Conservation (phyloP, 73 alveolate species). For the Uronychia binucleata region DNA sequence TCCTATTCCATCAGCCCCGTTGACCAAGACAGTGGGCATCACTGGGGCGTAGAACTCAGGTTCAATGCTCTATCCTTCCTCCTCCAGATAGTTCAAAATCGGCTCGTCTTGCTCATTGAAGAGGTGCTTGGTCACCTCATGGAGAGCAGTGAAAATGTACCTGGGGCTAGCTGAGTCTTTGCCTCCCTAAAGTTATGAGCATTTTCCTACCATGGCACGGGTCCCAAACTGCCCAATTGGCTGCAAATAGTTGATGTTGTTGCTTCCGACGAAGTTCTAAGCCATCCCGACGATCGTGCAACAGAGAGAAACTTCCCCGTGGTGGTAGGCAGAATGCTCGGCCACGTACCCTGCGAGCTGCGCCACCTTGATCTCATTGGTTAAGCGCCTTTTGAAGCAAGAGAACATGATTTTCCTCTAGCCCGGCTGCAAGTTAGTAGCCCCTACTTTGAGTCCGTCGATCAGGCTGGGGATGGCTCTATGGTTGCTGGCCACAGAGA, state of each 20-base stretch:
- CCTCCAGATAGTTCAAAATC: slow-evolving; percentile 84
- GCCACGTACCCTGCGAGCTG: slow-evolving; percentile 98
- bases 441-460: slow-evolving; percentile 98
- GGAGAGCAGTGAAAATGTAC: slow-evolving; percentile 92
- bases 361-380: slow-evolving; percentile 97
- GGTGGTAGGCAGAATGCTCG: slow-evolving; percentile 98
- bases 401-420: slow-evolving; percentile 94
- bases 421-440: too few species aligned
- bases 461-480: slow-evolving; percentile 97
- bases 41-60: slow-evolving; percentile 96
- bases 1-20: slow-evolving; percentile 99
- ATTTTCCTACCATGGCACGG: slow-evolving; percentile 93
- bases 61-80: slow-evolving; percentile 96
- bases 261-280: slow-evolving; percentile 97
- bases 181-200: too few species aligned
- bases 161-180: slow-evolving; percentile 99
- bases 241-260: slow-evolving; percentile 93
- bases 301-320: slow-evolving; percentile 95
- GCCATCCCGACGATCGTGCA: slow-evolving; percentile 99
- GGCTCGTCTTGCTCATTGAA: slow-evolving; percentile 93
- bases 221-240: slow-evolving; percentile 99
- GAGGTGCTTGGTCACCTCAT: slow-evolving; percentile 76
- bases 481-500: slow-evolving; percentile 75
- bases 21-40: slow-evolving; percentile 93
- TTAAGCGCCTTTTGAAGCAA: slow-evolving; percentile 90